These are phyloP conservation scores for Globisporangium emineosum DNA, from an alignment of 352 stramenopile species.

Conservation along the genomic window DNA sequence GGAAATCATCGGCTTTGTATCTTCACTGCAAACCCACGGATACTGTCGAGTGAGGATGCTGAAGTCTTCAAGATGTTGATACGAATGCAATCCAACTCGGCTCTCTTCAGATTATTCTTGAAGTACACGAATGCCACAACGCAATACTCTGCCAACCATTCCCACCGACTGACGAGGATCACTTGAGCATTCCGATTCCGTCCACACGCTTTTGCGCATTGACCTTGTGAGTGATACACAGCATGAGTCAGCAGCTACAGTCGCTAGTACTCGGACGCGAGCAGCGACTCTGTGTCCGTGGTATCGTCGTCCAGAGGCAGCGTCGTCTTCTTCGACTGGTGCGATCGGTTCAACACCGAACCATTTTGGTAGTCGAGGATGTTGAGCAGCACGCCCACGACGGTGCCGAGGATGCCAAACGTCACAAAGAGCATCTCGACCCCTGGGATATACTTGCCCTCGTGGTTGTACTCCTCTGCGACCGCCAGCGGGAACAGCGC, in stretches of 20 bases:
- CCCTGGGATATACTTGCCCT: conserved; percentile 71
- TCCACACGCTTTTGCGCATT: background rate
- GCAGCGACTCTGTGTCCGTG: conserved; percentile 53
- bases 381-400: conserved; percentile 73
- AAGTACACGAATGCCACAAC: no score
- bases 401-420: conserved; percentile 66
- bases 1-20: no score
- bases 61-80: no score
- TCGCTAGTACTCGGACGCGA: conserved; percentile 51
- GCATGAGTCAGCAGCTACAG: background rate
- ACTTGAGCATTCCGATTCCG: no score
- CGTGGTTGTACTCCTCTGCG: conserved; percentile 68
- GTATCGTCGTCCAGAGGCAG: conserved; percentile 54
- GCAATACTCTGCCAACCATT: no score
- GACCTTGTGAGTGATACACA: background rate
- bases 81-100: no score
- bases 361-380: conserved; percentile 77
- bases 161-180: no score
- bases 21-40: no score
- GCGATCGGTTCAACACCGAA: conserved; percentile 67
- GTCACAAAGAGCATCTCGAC: conserved; percentile 83
- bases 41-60: no score
- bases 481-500: conserved; percentile 75
- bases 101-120: no score
- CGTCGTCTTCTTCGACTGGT: conserved; percentile 29